Percentiles rank a stretch among this genome's conserved stretches.
Evolutionary conservation across 352 stramenopile species (phyloP).

Genomic region (Phytophthora quininea): DNA sequence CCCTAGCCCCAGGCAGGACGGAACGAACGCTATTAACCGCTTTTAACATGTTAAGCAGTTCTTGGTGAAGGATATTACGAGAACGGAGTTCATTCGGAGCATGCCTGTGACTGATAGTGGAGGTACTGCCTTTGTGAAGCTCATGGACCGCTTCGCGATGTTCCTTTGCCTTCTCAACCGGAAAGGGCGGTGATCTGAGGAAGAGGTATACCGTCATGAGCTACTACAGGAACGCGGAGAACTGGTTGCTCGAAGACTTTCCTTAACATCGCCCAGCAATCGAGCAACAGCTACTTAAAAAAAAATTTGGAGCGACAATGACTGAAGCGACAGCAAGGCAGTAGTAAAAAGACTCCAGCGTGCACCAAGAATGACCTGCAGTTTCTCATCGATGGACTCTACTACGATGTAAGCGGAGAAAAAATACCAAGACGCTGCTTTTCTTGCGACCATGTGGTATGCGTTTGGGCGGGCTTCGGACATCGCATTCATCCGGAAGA

Average conservation of each 20-base stretch:
- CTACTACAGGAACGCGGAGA: not conserved
- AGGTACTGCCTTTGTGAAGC: not conserved
- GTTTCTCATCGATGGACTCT: not conserved
- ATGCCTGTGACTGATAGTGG: no score
- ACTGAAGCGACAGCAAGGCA: not conserved
- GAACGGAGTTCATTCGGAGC: no score
- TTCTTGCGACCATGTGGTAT: not conserved
- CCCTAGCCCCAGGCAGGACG: no score
- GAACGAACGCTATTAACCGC: no score
- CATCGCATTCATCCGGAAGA: not conserved
- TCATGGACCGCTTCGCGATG: not conserved
- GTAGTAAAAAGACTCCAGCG: not conserved
- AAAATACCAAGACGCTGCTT: not conserved
- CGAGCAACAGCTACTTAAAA: not conserved
- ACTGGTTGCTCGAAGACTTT: not conserved
- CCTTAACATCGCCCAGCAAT: not conserved
- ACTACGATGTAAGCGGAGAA: not conserved
- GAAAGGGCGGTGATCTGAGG: not conserved
- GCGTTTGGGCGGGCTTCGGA: not conserved
- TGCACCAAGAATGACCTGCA: not conserved
- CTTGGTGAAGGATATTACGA: no score
- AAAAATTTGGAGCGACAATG: not conserved
- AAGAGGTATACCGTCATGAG: not conserved
- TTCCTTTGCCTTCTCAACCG: not conserved
- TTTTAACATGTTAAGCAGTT: no score